phyloP scores from a whole-genome alignment of 2,329 filamentous ascomycete species.

The Pochonia chlamydosporia region DNA sequence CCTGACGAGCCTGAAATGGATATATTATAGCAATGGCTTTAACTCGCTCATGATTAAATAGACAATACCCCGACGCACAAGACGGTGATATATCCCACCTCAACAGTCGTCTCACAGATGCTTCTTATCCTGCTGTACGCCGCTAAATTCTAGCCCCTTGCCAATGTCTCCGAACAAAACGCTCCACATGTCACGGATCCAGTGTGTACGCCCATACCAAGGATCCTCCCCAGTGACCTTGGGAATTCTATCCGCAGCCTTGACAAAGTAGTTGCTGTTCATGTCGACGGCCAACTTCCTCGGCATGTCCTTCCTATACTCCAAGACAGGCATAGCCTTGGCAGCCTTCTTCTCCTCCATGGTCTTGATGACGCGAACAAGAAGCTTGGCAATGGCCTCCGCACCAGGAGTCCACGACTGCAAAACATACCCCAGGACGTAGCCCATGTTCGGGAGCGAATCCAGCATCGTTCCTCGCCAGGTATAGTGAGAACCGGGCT shows the following conservation, averaged over 20 bases:
- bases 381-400: slow-evolving; percentile 42
- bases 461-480: slow-evolving; percentile 64
- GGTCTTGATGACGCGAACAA: slow-evolving; percentile 44
- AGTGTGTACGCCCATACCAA: slow-evolving; percentile 29
- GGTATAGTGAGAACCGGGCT: slow-evolving; percentile 44
- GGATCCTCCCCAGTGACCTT: slow-evolving; percentile 27
- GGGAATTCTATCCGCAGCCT: slow-evolving; percentile 28
- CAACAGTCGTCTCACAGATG: slow-evolving; percentile 10
- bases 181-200: slow-evolving; percentile 23
- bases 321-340: slow-evolving; percentile 39
- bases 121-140: slow-evolving; percentile 23
- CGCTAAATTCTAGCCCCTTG: slow-evolving; percentile 24
- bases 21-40: slow-evolving; percentile 8
- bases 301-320: slow-evolving; percentile 18
- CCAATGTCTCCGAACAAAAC: slow-evolving; percentile 24
- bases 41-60: not conserved
- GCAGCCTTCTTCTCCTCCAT: slow-evolving; percentile 43
- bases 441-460: slow-evolving; percentile 56
- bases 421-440: slow-evolving; percentile 60
- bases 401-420: slow-evolving; percentile 63
- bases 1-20: slow-evolving; percentile 16
- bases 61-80: too few relatives aligned
- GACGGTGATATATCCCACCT: not conserved
- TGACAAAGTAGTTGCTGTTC: slow-evolving; percentile 29
- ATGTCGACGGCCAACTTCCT: slow-evolving; percentile 19